These are phyloP conservation scores for Xylariaceae sp. DNA, from an alignment of 2,329 filamentous ascomycete genomes.

Conservation along the genomic window DNA sequence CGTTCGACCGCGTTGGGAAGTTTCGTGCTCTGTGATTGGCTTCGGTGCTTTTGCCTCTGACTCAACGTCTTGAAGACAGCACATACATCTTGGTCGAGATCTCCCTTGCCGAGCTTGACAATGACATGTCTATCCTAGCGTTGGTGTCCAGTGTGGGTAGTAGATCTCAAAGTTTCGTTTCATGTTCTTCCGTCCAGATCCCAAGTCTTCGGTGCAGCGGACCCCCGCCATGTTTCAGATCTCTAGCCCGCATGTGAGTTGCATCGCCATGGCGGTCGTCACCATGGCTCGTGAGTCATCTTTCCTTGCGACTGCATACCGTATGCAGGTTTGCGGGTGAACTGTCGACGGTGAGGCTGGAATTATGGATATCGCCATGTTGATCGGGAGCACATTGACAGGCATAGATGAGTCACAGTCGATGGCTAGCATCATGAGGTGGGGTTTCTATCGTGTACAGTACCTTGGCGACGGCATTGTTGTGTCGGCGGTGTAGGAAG, in stretches of 20 bases:
- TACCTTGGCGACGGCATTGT: background rate
- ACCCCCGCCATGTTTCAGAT: constrained; percentile 22
- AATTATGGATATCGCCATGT: background rate
- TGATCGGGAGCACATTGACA: constrained; percentile 3
- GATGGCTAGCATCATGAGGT: background rate
- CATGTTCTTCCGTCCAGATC: constrained; percentile 19
- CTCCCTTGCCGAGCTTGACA: background rate
- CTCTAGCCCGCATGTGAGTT: constrained; percentile 5
- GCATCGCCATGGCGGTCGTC: constrained; percentile 2
- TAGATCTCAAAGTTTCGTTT: constrained; percentile 17
- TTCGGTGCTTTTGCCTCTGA: background rate
- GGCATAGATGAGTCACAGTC: constrained; percentile 14
- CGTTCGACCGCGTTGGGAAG: constrained; percentile 10
- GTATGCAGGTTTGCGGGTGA: constrained; percentile 13
- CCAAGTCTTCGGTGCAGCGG: constrained; percentile 17
- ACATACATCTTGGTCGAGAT: background rate
- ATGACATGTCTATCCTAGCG: background rate
- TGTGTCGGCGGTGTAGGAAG: too few relatives aligned
- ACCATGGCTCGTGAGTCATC: constrained; percentile 20
- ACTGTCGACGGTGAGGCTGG: constrained; percentile 12
- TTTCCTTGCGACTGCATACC: constrained; percentile 18
- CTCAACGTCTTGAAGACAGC: background rate
- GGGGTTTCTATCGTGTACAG: background rate
- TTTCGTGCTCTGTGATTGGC: constrained; percentile 6
- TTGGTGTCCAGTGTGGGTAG: too few relatives aligned